Percentiles rank a stretch among this genome's conserved stretches.
These are phyloP conservation scores for Psilocybe cyanescens DNA, from an alignment of 768 basidiomycete species.

Conservation along the genomic window DNA sequence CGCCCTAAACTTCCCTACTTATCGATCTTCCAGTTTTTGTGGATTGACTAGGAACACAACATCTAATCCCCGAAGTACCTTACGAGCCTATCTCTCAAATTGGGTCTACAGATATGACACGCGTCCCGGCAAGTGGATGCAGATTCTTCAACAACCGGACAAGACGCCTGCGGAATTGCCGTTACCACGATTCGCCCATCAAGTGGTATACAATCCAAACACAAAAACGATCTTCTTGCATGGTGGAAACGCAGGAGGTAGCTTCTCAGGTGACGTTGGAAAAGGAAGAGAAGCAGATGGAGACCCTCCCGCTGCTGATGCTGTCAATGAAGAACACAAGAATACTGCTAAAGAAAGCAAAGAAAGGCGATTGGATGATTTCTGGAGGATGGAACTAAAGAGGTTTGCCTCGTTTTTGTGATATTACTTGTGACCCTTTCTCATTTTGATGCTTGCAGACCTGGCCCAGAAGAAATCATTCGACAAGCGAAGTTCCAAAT, in stretches of 20 bases:
- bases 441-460: conserved; percentile 41
- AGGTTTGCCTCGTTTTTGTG: conserved; percentile 46
- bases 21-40: conserved; percentile 51
- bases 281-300: conserved; percentile 22
- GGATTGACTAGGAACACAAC: conserved; percentile 54
- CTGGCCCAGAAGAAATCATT: conserved; percentile 63
- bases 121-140: conserved; percentile 67
- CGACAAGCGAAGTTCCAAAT: conserved; percentile 66
- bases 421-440: neutral
- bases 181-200: conserved; percentile 73
- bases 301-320: conserved; percentile 20
- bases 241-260: conserved; percentile 70
- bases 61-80: conserved; percentile 38
- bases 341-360: conserved; percentile 40
- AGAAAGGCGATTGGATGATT: conserved; percentile 62
- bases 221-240: conserved; percentile 67
- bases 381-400: conserved; percentile 74
- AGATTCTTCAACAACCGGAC: conserved; percentile 48
- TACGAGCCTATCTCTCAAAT: conserved; percentile 53
- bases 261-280: conserved; percentile 10
- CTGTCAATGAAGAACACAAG: conserved; percentile 17
- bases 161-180: conserved; percentile 43
- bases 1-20: neutral
- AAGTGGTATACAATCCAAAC: conserved; percentile 71
- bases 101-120: conserved; percentile 72